Conservation (phyloP, 495 filamentous ascomycete genomes). For the Podospora pseudocomata region DNA sequence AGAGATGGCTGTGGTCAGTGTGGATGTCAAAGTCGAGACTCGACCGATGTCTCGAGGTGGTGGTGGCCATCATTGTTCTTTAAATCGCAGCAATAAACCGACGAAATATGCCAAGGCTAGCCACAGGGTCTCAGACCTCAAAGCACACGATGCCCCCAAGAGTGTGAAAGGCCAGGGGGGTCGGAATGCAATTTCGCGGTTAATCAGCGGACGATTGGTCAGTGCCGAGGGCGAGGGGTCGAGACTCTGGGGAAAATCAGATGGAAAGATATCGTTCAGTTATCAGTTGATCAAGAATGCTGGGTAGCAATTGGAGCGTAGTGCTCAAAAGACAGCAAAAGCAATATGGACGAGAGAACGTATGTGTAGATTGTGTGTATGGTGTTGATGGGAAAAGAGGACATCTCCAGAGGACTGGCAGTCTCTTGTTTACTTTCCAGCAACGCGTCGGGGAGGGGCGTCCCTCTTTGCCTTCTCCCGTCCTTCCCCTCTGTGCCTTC, state of each 20-base stretch:
- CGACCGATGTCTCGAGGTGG: slow-evolving; percentile 18
- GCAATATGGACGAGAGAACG: neutral
- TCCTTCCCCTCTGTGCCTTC: slow-evolving; percentile 14
- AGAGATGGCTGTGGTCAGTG: slow-evolving; percentile 15
- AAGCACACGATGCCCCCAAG: slow-evolving; percentile 9
- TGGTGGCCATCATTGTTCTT: slow-evolving; percentile 26
- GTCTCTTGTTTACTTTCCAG: slow-evolving; percentile 28
- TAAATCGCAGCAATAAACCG: slow-evolving; percentile 20
- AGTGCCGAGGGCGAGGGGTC: slow-evolving; percentile 15
- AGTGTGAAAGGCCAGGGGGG: slow-evolving; percentile 18
- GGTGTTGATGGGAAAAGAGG: slow-evolving; percentile 2
- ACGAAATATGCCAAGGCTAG: slow-evolving; percentile 27
- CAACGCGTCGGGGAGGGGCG: slow-evolving; percentile 10
- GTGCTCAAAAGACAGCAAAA: slow-evolving; percentile 12
- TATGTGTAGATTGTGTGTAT: slow-evolving; percentile 2
- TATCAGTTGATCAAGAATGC: slow-evolving; percentile 30
- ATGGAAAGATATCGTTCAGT: slow-evolving; percentile 21
- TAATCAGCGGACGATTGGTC: slow-evolving; percentile 30
- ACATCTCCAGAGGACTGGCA: slow-evolving; percentile 7
- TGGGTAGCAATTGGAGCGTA: slow-evolving; percentile 25
- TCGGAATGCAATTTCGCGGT: slow-evolving; percentile 33
- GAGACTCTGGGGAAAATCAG: slow-evolving; percentile 25
- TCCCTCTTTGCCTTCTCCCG: neutral
- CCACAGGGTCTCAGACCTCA: slow-evolving; percentile 15
- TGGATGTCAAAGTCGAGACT: slow-evolving; percentile 25